Percentiles rank a stretch among this genome's conserved stretches.
Evolutionary conservation across 257 asterid species (phyloP).

Genomic region (Agastache rugosa): DNA sequence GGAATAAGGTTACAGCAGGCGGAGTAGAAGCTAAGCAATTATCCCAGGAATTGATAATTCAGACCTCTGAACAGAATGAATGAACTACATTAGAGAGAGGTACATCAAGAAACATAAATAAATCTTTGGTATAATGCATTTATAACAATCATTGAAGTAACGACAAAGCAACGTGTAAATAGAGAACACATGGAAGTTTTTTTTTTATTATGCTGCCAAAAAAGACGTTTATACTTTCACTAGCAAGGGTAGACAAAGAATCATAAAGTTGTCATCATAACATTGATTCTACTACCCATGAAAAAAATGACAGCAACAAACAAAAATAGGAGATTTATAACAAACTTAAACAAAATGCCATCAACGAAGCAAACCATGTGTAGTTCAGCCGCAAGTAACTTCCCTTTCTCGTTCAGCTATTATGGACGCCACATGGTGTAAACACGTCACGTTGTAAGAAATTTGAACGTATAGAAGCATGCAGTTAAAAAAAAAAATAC

Average conservation of each 20-base stretch:
- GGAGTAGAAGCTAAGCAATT: conserved; percentile 24
- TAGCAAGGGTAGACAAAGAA: conserved; percentile 24
- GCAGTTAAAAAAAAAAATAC: conserved; percentile 16
- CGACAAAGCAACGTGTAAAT: conserved; percentile 2
- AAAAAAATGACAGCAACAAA: conserved; percentile 34
- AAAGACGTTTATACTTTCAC: neutral
- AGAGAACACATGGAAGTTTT: conserved; percentile 6
- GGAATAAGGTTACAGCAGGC: neutral
- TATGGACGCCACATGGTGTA: conserved; percentile 2
- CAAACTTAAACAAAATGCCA: conserved; percentile 24
- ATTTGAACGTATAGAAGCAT: conserved; percentile 25
- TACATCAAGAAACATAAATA: conserved; percentile 20
- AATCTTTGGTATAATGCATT: neutral
- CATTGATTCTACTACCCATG: conserved; percentile 12
- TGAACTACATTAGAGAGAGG: no score
- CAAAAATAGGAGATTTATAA: conserved; percentile 21
- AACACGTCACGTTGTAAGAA: conserved; percentile 39
- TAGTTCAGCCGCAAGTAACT: conserved; percentile 17
- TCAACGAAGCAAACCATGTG: conserved; percentile 30
- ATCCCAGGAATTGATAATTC: conserved; percentile 24
- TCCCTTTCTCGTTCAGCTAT: neutral
- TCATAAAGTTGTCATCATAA: neutral
- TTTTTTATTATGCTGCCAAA: conserved; percentile 1
- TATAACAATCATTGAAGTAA: conserved; percentile 21
- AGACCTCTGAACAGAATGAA: conserved; percentile 36